A percentile compares a stretch with the other conserved stretches of the same genome.
phyloP scores from a whole-genome alignment of 352 stramenopile genomes.

The Globisporangium ultimum region DNA sequence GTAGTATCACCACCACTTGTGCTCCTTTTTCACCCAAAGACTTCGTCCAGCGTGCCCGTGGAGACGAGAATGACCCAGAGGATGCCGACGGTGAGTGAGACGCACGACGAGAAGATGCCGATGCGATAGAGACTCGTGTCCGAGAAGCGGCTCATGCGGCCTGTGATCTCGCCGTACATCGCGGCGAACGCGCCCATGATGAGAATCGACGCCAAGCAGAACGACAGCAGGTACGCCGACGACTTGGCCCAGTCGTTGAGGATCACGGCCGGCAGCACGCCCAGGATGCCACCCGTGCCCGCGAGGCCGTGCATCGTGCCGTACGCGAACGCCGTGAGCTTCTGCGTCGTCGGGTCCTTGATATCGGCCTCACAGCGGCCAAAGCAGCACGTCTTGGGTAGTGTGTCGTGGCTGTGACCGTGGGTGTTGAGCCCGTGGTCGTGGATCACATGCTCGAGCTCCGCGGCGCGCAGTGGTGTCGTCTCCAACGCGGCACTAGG shows the following conservation, averaged over 20 bases:
- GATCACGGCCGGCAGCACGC: constrained; percentile 85
- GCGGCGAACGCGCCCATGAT: constrained; percentile 87
- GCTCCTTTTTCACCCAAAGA: constrained; percentile 41
- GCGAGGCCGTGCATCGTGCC: constrained; percentile 88
- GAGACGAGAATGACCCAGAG: constrained; percentile 70
- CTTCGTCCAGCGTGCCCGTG: constrained; percentile 62
- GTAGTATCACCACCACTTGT: not conserved
- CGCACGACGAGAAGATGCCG: constrained; percentile 57
- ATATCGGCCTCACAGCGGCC: constrained; percentile 41
- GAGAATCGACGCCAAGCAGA: constrained; percentile 83
- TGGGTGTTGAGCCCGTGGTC: constrained; percentile 33
- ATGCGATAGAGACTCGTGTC: constrained; percentile 52
- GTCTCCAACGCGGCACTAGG: constrained; percentile 18
- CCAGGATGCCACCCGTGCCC: constrained; percentile 61
- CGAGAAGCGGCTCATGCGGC: constrained; percentile 57
- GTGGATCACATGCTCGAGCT: constrained; percentile 33
- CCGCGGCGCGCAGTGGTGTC: constrained; percentile 23
- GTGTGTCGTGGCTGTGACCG: constrained; percentile 1
- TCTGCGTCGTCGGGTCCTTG: constrained; percentile 51
- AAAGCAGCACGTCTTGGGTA: constrained; percentile 30
- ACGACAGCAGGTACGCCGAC: constrained; percentile 75
- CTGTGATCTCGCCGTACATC: constrained; percentile 71
- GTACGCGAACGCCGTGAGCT: constrained; percentile 73
- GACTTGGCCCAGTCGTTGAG: constrained; percentile 72
- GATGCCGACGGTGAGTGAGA: constrained; percentile 66